These are phyloP conservation scores for Porcisia deanei DNA, from an alignment of 208 protist genomes.

Conservation along the genomic window DNA sequence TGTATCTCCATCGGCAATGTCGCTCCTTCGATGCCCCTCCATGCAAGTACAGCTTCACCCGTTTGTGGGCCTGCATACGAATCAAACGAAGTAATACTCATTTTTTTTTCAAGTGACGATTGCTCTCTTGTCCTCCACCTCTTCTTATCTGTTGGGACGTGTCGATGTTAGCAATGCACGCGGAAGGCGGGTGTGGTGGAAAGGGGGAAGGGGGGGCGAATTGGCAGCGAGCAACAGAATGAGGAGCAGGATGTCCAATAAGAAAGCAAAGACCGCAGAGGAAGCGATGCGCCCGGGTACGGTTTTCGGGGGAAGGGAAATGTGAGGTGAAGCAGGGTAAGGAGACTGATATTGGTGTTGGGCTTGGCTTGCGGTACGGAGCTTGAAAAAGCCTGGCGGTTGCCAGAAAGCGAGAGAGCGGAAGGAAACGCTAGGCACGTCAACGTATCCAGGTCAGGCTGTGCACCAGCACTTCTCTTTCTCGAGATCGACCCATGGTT, in stretches of 20 bases:
- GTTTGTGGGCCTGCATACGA: background rate
- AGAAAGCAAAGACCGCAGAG: background rate
- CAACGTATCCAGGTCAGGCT: no score
- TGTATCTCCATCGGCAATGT: background rate
- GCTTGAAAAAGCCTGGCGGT: no score
- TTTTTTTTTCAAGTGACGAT: background rate
- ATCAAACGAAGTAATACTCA: background rate
- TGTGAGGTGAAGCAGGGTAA: background rate
- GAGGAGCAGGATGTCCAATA: background rate
- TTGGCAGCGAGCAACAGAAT: background rate
- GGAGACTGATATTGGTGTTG: background rate
- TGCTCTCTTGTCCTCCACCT: background rate
- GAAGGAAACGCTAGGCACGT: background rate
- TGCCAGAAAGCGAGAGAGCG: no score
- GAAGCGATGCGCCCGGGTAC: background rate
- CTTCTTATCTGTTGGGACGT: background rate
- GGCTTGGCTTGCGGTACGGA: background rate
- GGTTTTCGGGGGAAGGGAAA: background rate
- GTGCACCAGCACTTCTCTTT: no score
- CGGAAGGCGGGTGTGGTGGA: background rate
- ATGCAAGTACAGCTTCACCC: background rate
- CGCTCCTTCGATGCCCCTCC: background rate
- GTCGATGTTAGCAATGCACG: background rate
- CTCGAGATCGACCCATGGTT: no score
- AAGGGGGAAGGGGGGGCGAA: background rate